These are phyloP conservation scores for Fusarium sp. DNA, from an alignment of 2,329 filamentous ascomycete species.

Conservation along the genomic window DNA sequence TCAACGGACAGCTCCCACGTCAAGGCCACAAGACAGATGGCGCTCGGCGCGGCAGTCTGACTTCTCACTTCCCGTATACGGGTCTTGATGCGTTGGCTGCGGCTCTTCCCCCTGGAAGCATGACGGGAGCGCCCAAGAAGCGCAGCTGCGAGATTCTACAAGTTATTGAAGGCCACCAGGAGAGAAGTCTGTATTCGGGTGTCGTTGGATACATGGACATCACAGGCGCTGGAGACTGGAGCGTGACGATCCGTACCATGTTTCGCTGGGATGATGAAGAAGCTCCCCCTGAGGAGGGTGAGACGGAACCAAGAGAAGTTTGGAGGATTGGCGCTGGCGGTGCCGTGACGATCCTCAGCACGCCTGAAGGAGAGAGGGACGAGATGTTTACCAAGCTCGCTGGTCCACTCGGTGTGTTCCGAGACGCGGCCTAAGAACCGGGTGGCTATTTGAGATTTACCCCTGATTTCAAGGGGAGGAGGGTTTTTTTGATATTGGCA, in stretches of 20 bases:
- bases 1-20: slow-evolving; percentile 74
- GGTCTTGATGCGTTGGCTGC: slow-evolving; percentile 82
- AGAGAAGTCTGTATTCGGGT: slow-evolving; percentile 85
- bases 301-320: slow-evolving; percentile 58
- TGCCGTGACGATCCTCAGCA: slow-evolving; percentile 88
- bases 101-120: slow-evolving; percentile 88
- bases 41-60: slow-evolving; percentile 9
- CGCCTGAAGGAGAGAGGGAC: slow-evolving; percentile 82
- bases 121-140: slow-evolving; percentile 97
- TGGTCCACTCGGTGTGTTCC: slow-evolving; percentile 65
- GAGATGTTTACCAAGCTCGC: slow-evolving; percentile 87
- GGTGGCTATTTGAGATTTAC: background rate
- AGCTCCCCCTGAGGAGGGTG: slow-evolving; percentile 43
- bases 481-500: slow-evolving; percentile 21
- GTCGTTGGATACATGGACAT: slow-evolving; percentile 92
- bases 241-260: slow-evolving; percentile 87
- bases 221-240: slow-evolving; percentile 87
- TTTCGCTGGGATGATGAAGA: slow-evolving; percentile 77
- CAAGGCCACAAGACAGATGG: slow-evolving; percentile 25
- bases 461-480: slow-evolving; percentile 6
- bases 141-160: slow-evolving; percentile 86
- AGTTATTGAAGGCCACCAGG: slow-evolving; percentile 70
- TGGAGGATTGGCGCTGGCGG: slow-evolving; percentile 94
- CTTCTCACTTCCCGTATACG: slow-evolving; percentile 53
- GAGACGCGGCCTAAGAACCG: slow-evolving; percentile 46